Evolutionary conservation across 140 eudicot genomes (phyloP), one percentile per base, ranked within the genome.

Genomic region (Cichorium intybus): DNA sequence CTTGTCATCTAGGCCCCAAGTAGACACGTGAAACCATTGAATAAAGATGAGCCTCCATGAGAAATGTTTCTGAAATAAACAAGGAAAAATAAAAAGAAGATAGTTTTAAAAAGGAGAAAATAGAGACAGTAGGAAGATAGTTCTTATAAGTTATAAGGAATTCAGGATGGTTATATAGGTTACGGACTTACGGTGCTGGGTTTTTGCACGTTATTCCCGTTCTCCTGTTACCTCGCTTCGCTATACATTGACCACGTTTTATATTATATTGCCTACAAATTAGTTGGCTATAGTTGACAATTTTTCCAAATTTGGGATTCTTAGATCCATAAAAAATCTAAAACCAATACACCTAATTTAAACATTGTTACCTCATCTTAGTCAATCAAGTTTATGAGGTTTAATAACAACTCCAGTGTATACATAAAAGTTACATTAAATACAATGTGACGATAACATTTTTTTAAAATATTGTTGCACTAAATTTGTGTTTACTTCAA

Each of bases 31-130:
- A 72, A 54, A 58, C 47, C 62, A 55, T 75, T 10, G 78, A 75
- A 75, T 60, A 65, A 62, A 27, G 57, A 62, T 52, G 77, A 62
- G 37, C 69, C 56, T 61, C 56, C 70, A 71, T 60, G 56, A 35
- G 61, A 24, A 23, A 27, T 56, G 35, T 26, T 27, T 60, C 22
- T 24, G 14, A 69, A 51, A 52, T 28, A 16, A 26, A 62, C n/a
- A 62, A 62, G 24, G 6, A 12, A 43, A 62, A 0, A 24, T 4
- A 41, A 22, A 47, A 7, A 4, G 18, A 64, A 50, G 6, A 22
- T 8, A 43, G 63, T 37, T 54, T 54, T 33, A 39, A 68, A 23
- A 9, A 31, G 9, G 37, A 31, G n/a, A 11, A 31, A 58, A 58
- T 9, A 17, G 37, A 45, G 35, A 46, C 51, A 57, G 20, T 69